phyloP scores from a whole-genome alignment of 345 rosid genomes.

The Salix viminalis region DNA sequence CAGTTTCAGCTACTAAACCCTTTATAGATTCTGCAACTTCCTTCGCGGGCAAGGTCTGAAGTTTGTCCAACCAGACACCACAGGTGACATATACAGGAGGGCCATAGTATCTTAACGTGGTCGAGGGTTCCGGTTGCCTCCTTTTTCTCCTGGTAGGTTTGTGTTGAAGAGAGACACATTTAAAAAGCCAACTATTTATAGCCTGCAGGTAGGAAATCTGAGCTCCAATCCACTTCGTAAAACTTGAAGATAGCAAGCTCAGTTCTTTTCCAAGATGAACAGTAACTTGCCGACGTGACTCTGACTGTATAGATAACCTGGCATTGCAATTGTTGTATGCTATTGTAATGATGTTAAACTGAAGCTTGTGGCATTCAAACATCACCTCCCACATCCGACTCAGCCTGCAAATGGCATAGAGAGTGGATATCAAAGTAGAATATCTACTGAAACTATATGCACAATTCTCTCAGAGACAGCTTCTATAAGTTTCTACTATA shows the following conservation, averaged over 20 bases:
- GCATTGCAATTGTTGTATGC: constrained; percentile 42
- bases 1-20: constrained; percentile 54
- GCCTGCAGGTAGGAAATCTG: constrained; percentile 63
- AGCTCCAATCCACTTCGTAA: constrained; percentile 71
- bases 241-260: constrained; percentile 47
- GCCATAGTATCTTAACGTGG: constrained; percentile 33
- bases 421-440: background rate
- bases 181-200: constrained; percentile 65
- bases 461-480: background rate
- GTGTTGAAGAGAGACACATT: constrained; percentile 46
- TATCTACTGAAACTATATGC: background rate
- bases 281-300: constrained; percentile 59
- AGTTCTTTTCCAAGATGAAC: constrained; percentile 69
- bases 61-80: constrained; percentile 63
- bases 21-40: constrained; percentile 63
- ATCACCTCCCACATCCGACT: constrained; percentile 95
- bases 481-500: background rate
- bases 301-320: constrained; percentile 53
- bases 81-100: constrained; percentile 80
- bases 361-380: constrained; percentile 81
- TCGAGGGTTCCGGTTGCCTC: constrained; percentile 9
- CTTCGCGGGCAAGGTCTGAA: constrained; percentile 43
- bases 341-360: constrained; percentile 49
- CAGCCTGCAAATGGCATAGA: constrained; percentile 46
- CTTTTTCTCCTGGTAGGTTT: constrained; percentile 38